Percentiles rank a stretch among this genome's conserved stretches.
Evolutionary conservation across 257 asterid species (phyloP).

Genomic region (Nicotiana attenuata): DNA sequence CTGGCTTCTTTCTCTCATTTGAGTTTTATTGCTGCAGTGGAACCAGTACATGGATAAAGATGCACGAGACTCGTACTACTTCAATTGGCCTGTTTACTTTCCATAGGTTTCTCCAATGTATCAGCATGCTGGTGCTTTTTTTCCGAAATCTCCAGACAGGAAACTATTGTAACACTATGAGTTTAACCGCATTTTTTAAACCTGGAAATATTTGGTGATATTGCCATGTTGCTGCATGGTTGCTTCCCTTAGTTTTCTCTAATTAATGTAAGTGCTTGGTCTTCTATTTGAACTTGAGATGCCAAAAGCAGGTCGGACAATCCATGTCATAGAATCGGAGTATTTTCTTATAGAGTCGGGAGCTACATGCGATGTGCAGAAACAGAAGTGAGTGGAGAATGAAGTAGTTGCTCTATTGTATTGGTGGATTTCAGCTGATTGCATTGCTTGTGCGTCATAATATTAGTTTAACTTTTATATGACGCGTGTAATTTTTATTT

Average conservation of each 20-base stretch:
- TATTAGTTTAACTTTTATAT: too few relatives aligned
- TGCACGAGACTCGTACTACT: constrained; percentile 71
- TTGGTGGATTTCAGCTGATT: too few relatives aligned
- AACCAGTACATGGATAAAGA: constrained; percentile 48
- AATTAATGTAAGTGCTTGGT: background rate
- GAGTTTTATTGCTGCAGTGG: constrained; percentile 56
- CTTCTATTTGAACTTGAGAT: background rate
- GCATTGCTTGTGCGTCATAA: too few relatives aligned
- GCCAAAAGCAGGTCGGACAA: too few relatives aligned
- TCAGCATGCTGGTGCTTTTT: background rate
- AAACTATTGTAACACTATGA: background rate
- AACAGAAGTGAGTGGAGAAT: too few relatives aligned
- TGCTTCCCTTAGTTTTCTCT: constrained; percentile 11
- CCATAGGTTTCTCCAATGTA: constrained; percentile 14
- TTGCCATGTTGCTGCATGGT: background rate
- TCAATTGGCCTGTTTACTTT: constrained; percentile 89
- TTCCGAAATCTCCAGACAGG: background rate
- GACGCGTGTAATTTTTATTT: too few relatives aligned
- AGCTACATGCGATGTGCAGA: too few relatives aligned
- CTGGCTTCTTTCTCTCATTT: background rate
- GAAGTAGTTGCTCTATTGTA: too few relatives aligned
- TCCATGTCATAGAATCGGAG: too few relatives aligned
- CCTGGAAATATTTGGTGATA: background rate
- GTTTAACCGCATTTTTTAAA: background rate
- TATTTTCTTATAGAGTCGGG: too few relatives aligned